phyloP scores from a whole-genome alignment of 2,329 filamentous ascomycete species.

The Pseudogymnoascus sp. region DNA sequence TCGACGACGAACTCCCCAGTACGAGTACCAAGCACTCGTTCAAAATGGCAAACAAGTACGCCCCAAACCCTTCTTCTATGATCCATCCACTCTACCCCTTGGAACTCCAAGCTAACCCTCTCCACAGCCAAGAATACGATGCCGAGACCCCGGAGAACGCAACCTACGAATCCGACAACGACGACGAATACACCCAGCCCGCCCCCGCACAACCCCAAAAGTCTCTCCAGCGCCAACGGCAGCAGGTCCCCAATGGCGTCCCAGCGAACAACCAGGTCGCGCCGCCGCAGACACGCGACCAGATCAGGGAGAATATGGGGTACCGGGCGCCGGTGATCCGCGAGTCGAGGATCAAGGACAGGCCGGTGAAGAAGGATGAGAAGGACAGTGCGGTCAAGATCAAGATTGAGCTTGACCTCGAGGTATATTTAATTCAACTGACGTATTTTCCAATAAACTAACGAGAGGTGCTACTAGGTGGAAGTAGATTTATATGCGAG shows the following conservation, averaged over 20 bases:
- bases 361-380: conserved; percentile 29
- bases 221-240: not conserved
- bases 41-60: conserved; percentile 1
- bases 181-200: not conserved
- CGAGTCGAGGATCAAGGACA: conserved; percentile 34
- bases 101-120: not conserved
- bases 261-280: not conserved
- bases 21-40: not conserved
- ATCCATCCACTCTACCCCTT: not conserved
- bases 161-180: not conserved
- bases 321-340: conserved; percentile 25
- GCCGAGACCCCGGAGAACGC: not conserved
- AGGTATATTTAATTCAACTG: conserved; percentile 23
- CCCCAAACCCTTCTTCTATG: not conserved
- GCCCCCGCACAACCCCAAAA: not conserved
- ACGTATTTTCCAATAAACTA: conserved; percentile 17
- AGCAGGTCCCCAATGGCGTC: not conserved
- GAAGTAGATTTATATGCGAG: conserved; percentile 29
- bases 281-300: not conserved
- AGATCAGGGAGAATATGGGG: conserved; percentile 22
- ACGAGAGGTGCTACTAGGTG: conserved; percentile 14
- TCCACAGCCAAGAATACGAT: not conserved
- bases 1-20: not conserved
- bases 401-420: conserved; percentile 35
- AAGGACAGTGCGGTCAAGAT: conserved; percentile 35